Conservation (phyloP, 192 early-diverging fungal genomes). For the Gryganskiella cystojenkinii region DNA sequence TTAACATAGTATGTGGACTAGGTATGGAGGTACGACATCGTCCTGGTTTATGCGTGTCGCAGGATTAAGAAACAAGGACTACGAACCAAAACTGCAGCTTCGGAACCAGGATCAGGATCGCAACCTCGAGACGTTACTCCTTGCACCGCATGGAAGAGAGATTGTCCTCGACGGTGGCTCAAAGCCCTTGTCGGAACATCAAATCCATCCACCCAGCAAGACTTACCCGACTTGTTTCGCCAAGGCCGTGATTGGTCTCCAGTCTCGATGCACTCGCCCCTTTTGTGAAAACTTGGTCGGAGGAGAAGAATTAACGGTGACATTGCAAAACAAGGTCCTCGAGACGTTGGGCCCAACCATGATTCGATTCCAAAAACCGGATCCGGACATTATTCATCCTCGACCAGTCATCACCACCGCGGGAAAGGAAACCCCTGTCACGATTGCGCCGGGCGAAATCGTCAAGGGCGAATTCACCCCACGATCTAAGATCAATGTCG, state of each 20-base stretch:
- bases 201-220: slow-evolving; percentile 33
- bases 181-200: slow-evolving; percentile 6
- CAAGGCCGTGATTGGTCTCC: slow-evolving; percentile 37
- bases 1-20: slow-evolving; percentile 20
- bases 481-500: slow-evolving; percentile 35
- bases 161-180: slow-evolving; percentile 19
- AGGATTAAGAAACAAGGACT: slow-evolving; percentile 13
- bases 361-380: slow-evolving; percentile 34
- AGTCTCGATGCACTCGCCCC: slow-evolving; percentile 43
- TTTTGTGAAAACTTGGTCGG: slow-evolving; percentile 46
- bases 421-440: slow-evolving; percentile 13
- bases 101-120: slow-evolving; percentile 9
- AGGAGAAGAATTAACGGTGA: slow-evolving; percentile 22
- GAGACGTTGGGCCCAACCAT: slow-evolving; percentile 17
- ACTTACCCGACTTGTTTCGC: slow-evolving; percentile 41
- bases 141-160: slow-evolving; percentile 36
- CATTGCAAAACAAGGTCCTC: slow-evolving; percentile 22
- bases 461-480: slow-evolving; percentile 34
- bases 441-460: slow-evolving; percentile 17
- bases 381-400: slow-evolving; percentile 38
- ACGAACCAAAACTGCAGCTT: slow-evolving; percentile 10
- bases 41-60: slow-evolving; percentile 51
- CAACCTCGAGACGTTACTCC: slow-evolving; percentile 22
- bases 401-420: neutral
- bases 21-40: slow-evolving; percentile 24